phyloP scores from a whole-genome alignment of 768 basidiomycete genomes.

The Pholiota molesta region DNA sequence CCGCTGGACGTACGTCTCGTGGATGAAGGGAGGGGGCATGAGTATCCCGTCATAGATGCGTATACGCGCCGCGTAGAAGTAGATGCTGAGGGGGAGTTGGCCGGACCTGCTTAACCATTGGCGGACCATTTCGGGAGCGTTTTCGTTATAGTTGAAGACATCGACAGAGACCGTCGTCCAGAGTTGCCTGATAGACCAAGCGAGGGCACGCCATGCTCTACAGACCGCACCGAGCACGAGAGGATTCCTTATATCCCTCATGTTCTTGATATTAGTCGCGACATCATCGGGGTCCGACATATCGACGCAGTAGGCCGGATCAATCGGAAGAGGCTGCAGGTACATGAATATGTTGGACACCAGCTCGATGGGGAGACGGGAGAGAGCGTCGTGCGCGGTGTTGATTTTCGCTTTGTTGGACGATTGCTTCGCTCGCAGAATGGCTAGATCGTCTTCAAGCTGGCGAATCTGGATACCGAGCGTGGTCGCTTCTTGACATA shows the following conservation, averaged over 20 bases:
- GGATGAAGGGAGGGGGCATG: background rate
- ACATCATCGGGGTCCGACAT: background rate
- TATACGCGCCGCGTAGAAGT: background rate
- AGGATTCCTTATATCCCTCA: background rate
- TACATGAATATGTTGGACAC: constrained; percentile 1
- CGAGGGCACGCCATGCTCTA: constrained; percentile 7
- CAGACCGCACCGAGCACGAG: constrained; percentile 8
- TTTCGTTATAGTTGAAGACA: background rate
- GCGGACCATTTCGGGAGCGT: background rate
- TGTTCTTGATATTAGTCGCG: too few relatives aligned
- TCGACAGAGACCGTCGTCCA: constrained; percentile 8
- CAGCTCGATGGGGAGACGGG: background rate
- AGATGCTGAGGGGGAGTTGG: constrained; percentile 3
- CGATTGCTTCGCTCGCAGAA: background rate
- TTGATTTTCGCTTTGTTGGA: background rate
- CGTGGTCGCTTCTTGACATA: background rate
- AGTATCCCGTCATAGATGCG: background rate
- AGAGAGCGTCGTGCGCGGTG: background rate
- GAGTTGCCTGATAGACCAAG: constrained; percentile 8
- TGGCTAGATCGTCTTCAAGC: background rate
- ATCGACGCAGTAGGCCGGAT: background rate
- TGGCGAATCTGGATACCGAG: background rate
- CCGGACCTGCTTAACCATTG: constrained; percentile 6
- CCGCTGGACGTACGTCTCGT: background rate
- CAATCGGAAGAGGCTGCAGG: background rate